Evolutionary conservation across 805 yeast species (phyloP), one percentile per base, ranked within the genome.

Genomic region (Saccharomyces eubayanus): DNA sequence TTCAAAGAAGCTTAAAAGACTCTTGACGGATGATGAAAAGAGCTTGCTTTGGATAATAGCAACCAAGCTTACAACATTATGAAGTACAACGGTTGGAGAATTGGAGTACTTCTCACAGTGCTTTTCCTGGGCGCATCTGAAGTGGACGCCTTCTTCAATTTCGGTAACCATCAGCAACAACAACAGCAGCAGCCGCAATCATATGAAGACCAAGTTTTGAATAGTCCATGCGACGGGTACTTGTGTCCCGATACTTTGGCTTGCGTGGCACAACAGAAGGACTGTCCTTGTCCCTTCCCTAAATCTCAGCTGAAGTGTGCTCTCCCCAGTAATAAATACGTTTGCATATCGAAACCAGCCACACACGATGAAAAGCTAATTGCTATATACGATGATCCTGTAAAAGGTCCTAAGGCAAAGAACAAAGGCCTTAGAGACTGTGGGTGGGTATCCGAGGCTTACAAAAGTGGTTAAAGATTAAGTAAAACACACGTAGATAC

Each of bases 241-340:
- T 70, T 92, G 36, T 94, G 99, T 66, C 89, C 89, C 3, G 96
- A 84, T 60, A 89, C 97, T 0, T 74, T 83, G 45, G 75, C 75
- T 9, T 94, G 99, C 72, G 99, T 89, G 0, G 75, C 77, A 1
- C 62, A 70, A 1, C 81, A 89, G 0, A 60, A 76, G 6, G 87
- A 84, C 51, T 94, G 99, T 67, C 96, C 97, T 1, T 94, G 99
- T 67, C 89, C 89, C 2, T 92, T 82, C 65, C 94, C 96, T 1
- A 81, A 83, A 55, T 84, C 95, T 0, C 96, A 92, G 66, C 63
- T 87, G 56, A 86, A 88, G 63, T 94, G 99, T 69, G 66, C 78
- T 1, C 72, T 88, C 45, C 96, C 97, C 0, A 77, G 81, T 20
- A 71, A 74, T 31, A 79, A 79, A 53, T 85, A 74, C 64, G 76